These are phyloP conservation scores for Trichoderma koningii DNA, from an alignment of 2,329 filamentous ascomycete genomes.

Conservation along the genomic window DNA sequence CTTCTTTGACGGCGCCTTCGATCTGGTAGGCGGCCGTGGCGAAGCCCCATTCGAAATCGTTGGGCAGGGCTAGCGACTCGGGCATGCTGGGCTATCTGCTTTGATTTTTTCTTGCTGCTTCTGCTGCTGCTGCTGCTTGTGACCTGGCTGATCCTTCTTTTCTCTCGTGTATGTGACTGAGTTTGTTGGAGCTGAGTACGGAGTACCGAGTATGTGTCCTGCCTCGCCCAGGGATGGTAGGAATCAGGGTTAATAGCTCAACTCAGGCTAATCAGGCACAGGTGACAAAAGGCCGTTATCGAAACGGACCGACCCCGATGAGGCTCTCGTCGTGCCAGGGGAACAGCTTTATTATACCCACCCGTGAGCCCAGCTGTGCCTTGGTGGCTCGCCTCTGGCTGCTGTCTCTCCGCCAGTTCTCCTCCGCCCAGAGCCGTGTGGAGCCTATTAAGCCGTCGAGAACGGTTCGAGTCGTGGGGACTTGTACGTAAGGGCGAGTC, in stretches of 20 bases:
- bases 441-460: conserved; percentile 11
- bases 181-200: conserved; percentile 11
- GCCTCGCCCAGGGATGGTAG: background rate
- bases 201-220: background rate
- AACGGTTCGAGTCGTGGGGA: background rate
- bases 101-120: background rate
- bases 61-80: conserved; percentile 34
- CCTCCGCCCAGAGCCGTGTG: background rate
- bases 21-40: conserved; percentile 49
- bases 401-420: background rate
- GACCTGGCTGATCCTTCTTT: conserved; percentile 14
- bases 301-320: conserved; percentile 25
- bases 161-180: conserved; percentile 1
- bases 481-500: too few relatives aligned
- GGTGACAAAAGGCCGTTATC: conserved; percentile 12
- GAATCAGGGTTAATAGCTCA: conserved; percentile 17
- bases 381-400: background rate
- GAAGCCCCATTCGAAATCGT: conserved; percentile 46
- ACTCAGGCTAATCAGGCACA: conserved; percentile 23
- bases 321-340: conserved; percentile 17
- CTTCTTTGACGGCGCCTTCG: conserved; percentile 46
- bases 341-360: conserved; percentile 22
- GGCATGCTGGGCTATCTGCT: conserved; percentile 23
- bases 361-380: conserved; percentile 1
- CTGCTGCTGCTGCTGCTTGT: background rate